Base-by-base conservation (phyloP, 106 monocot species). In the Dendrobium chrysotoxum region DNA sequence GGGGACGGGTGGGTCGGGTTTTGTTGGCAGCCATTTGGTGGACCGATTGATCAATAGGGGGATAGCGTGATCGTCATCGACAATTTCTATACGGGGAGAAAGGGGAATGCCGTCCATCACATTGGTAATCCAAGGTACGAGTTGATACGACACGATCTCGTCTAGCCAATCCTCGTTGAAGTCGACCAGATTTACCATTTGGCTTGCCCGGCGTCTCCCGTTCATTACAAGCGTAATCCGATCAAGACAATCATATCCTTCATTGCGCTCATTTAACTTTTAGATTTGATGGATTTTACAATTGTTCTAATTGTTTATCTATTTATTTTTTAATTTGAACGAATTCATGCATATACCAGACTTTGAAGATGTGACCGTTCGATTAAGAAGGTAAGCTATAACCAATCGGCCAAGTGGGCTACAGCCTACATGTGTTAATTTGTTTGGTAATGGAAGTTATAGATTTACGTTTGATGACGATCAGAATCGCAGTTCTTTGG, bases 201-300 rank as follows among this genome's bases (percentile, higher is more conserved):
- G 50, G 95, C 92, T 1, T 92, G 95, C 81, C 95, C 95, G 1
- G 95, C 95, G 3, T 90, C 90, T 5, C 95, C 95, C 0, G 95
- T 95, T 74, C 90, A 95, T 71, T 95, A 95, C 87, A 95, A 95
- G 86, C 90, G 82, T 55, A 95, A 95, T 41, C 92, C 95, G 10
- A 88, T 95, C 88, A 95, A 95, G 88, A 95, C 95, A 13, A 95
- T 95, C 92, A 95, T 95, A 95, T 95, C 95, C 92, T 95, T 87
- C 44, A 9, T 72, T 57, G 3, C 55, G 55, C 12, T 57, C 55
- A 1, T 42, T 42, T 42, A 5, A 42, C 42, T 44, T 9, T 44
- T 3, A 35, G 3, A 35, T 35, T 35, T 35, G 35, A 35, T 35
- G 35, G 35, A 35, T 35, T 35, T 35, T 35, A 35, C 35, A 35